Percentiles rank a stretch among this genome's conserved stretches.
Conservation (phyloP, 108 stramenopile species). For the Skeletonema costatum region DNA sequence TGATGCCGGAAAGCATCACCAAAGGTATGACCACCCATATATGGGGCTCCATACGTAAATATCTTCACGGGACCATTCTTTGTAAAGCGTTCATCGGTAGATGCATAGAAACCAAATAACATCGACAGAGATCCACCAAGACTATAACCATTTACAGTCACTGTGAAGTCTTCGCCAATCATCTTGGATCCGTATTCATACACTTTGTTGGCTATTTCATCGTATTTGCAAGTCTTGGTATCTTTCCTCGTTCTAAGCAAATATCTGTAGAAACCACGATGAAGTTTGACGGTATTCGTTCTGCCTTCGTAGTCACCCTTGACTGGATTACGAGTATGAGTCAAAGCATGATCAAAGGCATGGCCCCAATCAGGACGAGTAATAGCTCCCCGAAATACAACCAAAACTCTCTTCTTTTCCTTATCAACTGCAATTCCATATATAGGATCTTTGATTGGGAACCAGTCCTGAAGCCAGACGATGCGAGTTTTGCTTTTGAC, state of each 20-base stretch:
- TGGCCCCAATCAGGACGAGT: conserved; percentile 73
- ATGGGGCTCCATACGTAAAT: conserved; percentile 66
- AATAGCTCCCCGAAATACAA: conserved; percentile 72
- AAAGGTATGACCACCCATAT: conserved; percentile 55
- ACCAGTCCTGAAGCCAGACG: conserved; percentile 83
- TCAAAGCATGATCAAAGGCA: conserved; percentile 38
- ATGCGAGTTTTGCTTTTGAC: conserved; percentile 59
- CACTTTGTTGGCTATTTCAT: conserved; percentile 67
- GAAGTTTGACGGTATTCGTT: conserved; percentile 34
- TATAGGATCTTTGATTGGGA: conserved; percentile 58
- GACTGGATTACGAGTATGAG: conserved; percentile 61
- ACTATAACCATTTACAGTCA: conserved; percentile 62
- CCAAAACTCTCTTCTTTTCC: conserved; percentile 58
- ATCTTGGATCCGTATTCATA: conserved; percentile 57
- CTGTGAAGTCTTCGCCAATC: conserved; percentile 58
- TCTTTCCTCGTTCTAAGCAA: conserved; percentile 69
- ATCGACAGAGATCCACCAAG: conserved; percentile 66
- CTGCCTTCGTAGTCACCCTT: conserved; percentile 54
- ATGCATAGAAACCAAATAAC: conserved; percentile 67
- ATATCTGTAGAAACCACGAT: conserved; percentile 64
- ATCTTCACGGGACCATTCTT: conserved; percentile 64
- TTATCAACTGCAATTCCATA: conserved; percentile 67
- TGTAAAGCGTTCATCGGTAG: conserved; percentile 70
- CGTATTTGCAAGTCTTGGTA: conserved; percentile 65
- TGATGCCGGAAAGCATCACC: conserved; percentile 64